phyloP scores from a whole-genome alignment of 352 stramenopile genomes.

The Phytophthora citricola region DNA sequence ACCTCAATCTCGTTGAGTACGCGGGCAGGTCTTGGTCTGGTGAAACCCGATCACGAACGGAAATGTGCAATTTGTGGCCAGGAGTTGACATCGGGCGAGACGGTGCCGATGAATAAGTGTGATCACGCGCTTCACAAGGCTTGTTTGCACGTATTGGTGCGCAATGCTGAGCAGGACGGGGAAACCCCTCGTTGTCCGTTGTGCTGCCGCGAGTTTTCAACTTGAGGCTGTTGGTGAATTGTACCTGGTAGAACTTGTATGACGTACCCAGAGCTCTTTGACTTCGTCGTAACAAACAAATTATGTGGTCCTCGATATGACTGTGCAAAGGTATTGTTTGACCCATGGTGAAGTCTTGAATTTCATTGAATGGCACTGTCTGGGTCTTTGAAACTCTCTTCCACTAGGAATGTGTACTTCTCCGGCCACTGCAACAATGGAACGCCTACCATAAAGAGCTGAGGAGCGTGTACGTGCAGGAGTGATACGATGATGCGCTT shows the following conservation, averaged over 20 bases:
- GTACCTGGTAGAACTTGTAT: no score
- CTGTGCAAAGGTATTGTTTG: slow-evolving; percentile 87
- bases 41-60: no score
- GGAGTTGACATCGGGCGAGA: slow-evolving; percentile 59
- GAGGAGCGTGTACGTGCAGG: slow-evolving; percentile 91
- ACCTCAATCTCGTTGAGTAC: slow-evolving; percentile 50
- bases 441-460: slow-evolving; percentile 92
- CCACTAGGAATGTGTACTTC: slow-evolving; percentile 92
- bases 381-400: slow-evolving; percentile 71
- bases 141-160: slow-evolving; percentile 49
- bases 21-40: no score
- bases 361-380: slow-evolving; percentile 70
- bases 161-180: slow-evolving; percentile 35
- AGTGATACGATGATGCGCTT: background rate
- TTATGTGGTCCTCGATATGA: slow-evolving; percentile 5
- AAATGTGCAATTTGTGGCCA: slow-evolving; percentile 50
- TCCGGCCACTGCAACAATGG: slow-evolving; percentile 93
- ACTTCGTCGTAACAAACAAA: slow-evolving; percentile 37
- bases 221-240: background rate
- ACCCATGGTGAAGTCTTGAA: slow-evolving; percentile 82
- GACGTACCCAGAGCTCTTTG: slow-evolving; percentile 67
- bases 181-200: slow-evolving; percentile 36
- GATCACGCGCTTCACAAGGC: slow-evolving; percentile 58
- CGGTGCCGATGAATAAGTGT: slow-evolving; percentile 50
- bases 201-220: slow-evolving; percentile 30